Evolutionary conservation across 306 rosid species (phyloP), one percentile per base, ranked within the genome.

Genomic region (Prunus mira): DNA sequence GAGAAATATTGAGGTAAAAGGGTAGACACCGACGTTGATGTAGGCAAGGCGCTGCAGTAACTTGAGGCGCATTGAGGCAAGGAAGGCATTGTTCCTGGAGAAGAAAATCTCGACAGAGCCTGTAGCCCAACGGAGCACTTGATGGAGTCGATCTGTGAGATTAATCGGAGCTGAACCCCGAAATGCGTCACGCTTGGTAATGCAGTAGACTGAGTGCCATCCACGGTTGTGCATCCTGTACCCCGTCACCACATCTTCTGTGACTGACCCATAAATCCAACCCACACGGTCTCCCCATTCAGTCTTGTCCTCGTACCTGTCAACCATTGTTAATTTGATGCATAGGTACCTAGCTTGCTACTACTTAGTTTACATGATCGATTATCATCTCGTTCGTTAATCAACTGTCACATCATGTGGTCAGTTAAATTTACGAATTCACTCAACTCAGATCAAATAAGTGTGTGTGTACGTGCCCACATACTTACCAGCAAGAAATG

Each of bases 401-500:
- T 62, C 43, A 62, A 28, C 41, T 27, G 2, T 62, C 69, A 18
- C 17, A 65, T 18, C 25, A 32, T 34, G 45, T 27, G 32, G 43
- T 62, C 66, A 62, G n/a, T 13, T 60, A 62, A 14, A 13, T 27
- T 3, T 2, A 6, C 43, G 2, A 38, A 38, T 38, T 38, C 10
- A 38, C 43, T 4, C n/a, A 17, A 15, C 14, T 51, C 14, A 47
- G 15, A 51, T 51, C 20, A 4, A 51, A 51, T 51, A 13, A 51
- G 7, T 68, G 43, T 49, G 43, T 7, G 43, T 38, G 43, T 51
- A 52, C 19, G n/a, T 51, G 63, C 2, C 6, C 13, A 72, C n/a
- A 15, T 3, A 43, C 52, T 4, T 82, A 91, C 98, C 97, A 94
- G 20, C 98, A 94, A 43, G 98, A 94, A 70, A 94, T 91, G 47